A percentile compares a stretch with the other conserved stretches of the same genome.
These are phyloP conservation scores for Colletotrichum tofieldiae DNA, from an alignment of 2,329 filamentous ascomycete species.

Conservation along the genomic window DNA sequence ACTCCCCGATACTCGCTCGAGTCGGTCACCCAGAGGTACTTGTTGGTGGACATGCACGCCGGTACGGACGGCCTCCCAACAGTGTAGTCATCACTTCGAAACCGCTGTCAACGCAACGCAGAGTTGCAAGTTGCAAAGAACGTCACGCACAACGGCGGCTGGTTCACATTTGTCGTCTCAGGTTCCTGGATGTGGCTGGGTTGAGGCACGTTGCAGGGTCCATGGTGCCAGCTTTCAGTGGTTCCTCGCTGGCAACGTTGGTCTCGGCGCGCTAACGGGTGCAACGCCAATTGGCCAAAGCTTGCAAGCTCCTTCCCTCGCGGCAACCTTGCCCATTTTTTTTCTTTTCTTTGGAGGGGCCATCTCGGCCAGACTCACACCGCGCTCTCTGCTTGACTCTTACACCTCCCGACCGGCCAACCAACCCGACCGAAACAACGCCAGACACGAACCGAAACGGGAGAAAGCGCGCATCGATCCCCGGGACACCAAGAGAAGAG, in stretches of 20 bases:
- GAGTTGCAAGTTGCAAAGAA: not conserved
- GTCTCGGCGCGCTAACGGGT: not conserved
- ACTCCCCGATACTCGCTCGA: not conserved
- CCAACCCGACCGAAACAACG: not conserved
- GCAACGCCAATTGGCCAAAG: conserved; percentile 18
- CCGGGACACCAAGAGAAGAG: not conserved
- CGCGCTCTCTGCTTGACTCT: not conserved
- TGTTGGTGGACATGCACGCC: not conserved
- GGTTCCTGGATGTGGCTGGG: not conserved
- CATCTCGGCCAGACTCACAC: conserved; percentile 15
- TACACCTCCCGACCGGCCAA: not conserved
- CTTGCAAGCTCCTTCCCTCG: conserved; percentile 5
- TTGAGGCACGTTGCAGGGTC: not conserved
- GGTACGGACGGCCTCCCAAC: not conserved
- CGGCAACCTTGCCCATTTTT: conserved; percentile 10
- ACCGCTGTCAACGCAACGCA: not conserved
- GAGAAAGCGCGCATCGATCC: not conserved
- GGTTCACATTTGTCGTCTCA: not conserved
- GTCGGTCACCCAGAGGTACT: not conserved
- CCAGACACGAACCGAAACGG: not conserved
- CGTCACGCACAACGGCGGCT: not conserved
- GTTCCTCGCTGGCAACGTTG: not conserved
- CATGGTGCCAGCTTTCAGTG: not conserved
- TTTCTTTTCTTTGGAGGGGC: conserved; percentile 2
- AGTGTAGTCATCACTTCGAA: too few species aligned